These are phyloP conservation scores for Cercospora sesami DNA, from an alignment of 2,329 filamentous ascomycete species.

Conservation along the genomic window DNA sequence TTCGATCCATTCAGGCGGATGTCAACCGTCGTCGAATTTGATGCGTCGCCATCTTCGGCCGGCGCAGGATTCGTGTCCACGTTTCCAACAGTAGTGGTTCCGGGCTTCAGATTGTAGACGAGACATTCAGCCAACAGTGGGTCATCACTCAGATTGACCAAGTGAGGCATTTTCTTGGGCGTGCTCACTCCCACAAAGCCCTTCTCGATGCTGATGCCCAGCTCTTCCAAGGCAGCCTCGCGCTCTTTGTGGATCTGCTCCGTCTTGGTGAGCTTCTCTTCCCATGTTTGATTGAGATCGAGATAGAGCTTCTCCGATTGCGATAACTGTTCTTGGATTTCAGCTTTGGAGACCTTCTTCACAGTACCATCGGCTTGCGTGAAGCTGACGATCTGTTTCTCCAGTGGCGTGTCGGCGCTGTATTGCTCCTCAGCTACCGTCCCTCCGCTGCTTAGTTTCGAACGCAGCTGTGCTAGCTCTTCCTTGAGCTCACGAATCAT, in stretches of 20 bases:
- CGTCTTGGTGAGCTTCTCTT: conserved; percentile 91
- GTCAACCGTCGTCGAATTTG: conserved; percentile 62
- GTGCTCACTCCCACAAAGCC: conserved; percentile 93
- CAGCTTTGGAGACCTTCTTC: conserved; percentile 96
- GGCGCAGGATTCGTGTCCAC: conserved; percentile 70
- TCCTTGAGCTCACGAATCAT: conserved; percentile 99
- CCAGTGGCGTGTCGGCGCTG: conserved; percentile 84
- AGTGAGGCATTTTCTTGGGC: conserved; percentile 98
- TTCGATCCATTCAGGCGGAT: conserved; percentile 92
- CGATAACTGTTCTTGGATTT: conserved; percentile 93
- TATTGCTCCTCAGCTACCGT: conserved; percentile 72
- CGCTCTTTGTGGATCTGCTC: conserved; percentile 97
- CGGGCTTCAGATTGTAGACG: conserved; percentile 96
- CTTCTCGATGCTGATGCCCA: conserved; percentile 98
- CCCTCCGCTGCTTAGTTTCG: conserved; percentile 66
- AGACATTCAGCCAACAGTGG: conserved; percentile 92
- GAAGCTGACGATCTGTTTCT: conserved; percentile 95
- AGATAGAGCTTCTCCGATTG: conserved; percentile 95
- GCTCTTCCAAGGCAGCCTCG: conserved; percentile 89
- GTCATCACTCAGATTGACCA: conserved; percentile 84
- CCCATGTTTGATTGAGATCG: conserved; percentile 98
- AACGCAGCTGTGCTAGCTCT: conserved; percentile 79
- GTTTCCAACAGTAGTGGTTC: conserved; percentile 90
- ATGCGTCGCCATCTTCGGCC: conserved; percentile 20
- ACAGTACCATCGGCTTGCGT: conserved; percentile 78